Conservation (phyloP, 108 stramenopile genomes). For the Stephanodiscus minutulus region DNA sequence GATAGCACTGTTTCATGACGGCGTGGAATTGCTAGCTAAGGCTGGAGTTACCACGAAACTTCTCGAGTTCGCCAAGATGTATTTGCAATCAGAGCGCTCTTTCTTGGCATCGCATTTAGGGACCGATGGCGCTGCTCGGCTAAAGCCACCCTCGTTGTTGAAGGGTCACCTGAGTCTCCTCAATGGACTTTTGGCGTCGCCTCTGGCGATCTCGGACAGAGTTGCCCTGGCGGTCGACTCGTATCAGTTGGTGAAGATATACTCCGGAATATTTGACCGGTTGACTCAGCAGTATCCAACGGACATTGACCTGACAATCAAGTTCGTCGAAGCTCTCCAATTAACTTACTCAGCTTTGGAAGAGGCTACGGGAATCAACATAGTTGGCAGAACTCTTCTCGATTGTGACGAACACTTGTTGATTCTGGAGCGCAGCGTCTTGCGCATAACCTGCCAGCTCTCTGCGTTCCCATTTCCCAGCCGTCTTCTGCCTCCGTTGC, state of each 20-base stretch:
- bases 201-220: slow-evolving; percentile 15
- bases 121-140: slow-evolving; percentile 14
- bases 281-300: slow-evolving; percentile 24
- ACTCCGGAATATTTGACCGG: slow-evolving; percentile 19
- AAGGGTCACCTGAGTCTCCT: slow-evolving; percentile 32
- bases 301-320: slow-evolving; percentile 5
- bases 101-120: slow-evolving; percentile 36
- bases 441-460: slow-evolving; percentile 28
- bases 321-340: slow-evolving; percentile 25
- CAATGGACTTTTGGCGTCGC: slow-evolving; percentile 26
- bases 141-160: slow-evolving; percentile 27
- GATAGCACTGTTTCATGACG: slow-evolving; percentile 47
- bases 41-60: slow-evolving; percentile 48
- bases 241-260: slow-evolving; percentile 16
- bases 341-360: slow-evolving; percentile 29
- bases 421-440: slow-evolving; percentile 27
- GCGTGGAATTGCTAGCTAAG: slow-evolving; percentile 51
- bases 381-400: slow-evolving; percentile 6
- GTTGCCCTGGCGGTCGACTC: slow-evolving; percentile 24
- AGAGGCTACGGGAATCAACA: slow-evolving; percentile 3
- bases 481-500: slow-evolving; percentile 31
- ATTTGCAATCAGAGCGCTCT: slow-evolving; percentile 38
- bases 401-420: slow-evolving; percentile 10
- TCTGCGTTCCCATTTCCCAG: slow-evolving; percentile 38
- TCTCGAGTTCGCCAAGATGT: slow-evolving; percentile 45